Evolutionary conservation across 345 rosid species (phyloP).

Genomic region (Citrus trifoliata): DNA sequence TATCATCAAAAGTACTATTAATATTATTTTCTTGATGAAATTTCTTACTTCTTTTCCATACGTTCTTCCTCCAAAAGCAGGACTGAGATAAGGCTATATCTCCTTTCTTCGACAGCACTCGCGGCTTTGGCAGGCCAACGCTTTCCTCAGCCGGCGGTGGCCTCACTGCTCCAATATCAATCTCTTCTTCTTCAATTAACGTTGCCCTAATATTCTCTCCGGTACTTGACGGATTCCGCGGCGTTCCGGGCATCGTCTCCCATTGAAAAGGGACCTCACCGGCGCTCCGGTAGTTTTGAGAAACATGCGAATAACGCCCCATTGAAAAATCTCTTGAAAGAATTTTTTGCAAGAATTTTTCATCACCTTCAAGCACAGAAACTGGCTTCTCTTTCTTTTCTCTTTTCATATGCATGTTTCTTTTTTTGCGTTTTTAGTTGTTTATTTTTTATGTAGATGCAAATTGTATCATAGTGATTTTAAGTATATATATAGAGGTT

Average conservation of each 20-base stretch:
- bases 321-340: conserved; percentile 30
- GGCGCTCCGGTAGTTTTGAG: conserved; percentile 11
- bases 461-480: neutral
- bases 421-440: too few relatives aligned
- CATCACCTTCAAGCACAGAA: conserved; percentile 14
- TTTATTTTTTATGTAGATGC: neutral
- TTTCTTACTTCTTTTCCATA: neutral
- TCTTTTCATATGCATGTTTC: neutral
- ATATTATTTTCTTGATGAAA: neutral
- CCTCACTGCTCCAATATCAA: neutral
- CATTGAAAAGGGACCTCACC: conserved; percentile 46
- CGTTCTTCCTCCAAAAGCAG: neutral
- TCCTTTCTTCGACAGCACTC: neutral
- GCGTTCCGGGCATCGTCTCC: conserved; percentile 44
- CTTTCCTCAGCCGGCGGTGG: neutral
- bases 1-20: neutral
- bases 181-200: neutral
- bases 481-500: neutral
- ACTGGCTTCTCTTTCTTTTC: neutral
- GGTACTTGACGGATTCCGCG: conserved; percentile 16
- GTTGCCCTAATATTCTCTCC: neutral
- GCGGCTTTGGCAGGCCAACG: neutral
- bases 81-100: neutral
- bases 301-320: conserved; percentile 18
- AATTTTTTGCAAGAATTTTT: conserved; percentile 18